These are phyloP conservation scores for Parmelia sp. DNA, from an alignment of 495 filamentous ascomycete species.

Conservation along the genomic window DNA sequence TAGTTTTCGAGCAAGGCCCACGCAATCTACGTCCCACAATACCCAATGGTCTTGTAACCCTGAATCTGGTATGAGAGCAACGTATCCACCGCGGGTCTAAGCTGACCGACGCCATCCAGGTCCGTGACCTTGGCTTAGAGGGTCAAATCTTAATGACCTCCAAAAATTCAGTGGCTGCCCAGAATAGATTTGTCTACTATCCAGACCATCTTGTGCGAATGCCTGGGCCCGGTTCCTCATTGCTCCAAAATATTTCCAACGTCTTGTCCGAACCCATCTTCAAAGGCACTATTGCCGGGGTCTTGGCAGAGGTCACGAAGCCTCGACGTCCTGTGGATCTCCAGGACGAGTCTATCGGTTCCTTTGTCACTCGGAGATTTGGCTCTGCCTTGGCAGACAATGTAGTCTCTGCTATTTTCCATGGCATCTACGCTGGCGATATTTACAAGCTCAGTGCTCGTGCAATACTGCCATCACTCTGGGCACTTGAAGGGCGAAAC, in stretches of 20 bases:
- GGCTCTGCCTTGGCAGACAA: conserved; percentile 61
- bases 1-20: conserved; percentile 81
- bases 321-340: conserved; percentile 26
- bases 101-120: conserved; percentile 39
- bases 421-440: conserved; percentile 94
- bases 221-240: conserved; percentile 41
- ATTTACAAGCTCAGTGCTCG: conserved; percentile 69
- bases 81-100: not conserved
- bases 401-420: conserved; percentile 66
- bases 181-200: conserved; percentile 84
- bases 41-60: conserved; percentile 41
- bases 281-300: conserved; percentile 38
- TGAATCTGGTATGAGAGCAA: conserved; percentile 48
- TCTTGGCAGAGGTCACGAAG: conserved; percentile 38
- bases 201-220: conserved; percentile 77
- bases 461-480: conserved; percentile 49
- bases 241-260: conserved; percentile 24
- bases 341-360: conserved; percentile 65
- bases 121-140: conserved; percentile 54
- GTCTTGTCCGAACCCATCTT: conserved; percentile 61
- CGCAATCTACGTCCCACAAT: conserved; percentile 60
- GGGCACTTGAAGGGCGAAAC: conserved; percentile 43
- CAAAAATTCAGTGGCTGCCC: conserved; percentile 43
- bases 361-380: conserved; percentile 56
- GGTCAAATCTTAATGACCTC: conserved; percentile 55